Conservation (phyloP, 768 basidiomycete genomes). For the Neoboletus magnificus region DNA sequence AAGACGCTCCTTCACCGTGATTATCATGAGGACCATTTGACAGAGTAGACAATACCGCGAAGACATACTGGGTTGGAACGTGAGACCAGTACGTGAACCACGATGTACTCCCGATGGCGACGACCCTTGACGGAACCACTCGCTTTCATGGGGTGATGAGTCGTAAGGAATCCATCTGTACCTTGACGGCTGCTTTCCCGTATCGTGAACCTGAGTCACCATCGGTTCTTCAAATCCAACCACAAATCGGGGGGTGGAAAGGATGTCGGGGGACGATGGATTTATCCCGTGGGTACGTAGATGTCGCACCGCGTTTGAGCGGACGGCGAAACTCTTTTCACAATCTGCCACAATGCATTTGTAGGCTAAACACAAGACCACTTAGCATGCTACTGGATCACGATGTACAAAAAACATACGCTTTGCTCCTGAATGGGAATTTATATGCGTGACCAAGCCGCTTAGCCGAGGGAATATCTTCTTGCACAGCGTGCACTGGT, state of each 20-base stretch:
- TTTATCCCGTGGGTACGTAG: constrained; percentile 68
- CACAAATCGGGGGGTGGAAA: constrained; percentile 29
- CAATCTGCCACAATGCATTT: constrained; percentile 60
- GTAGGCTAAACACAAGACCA: constrained; percentile 13
- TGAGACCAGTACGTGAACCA: constrained; percentile 28
- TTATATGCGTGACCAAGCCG: constrained; percentile 52
- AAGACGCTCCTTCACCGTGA: constrained; percentile 36
- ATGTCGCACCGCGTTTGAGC: constrained; percentile 79
- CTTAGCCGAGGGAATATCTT: constrained; percentile 51
- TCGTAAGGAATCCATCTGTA: constrained; percentile 42
- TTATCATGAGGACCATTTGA: constrained; percentile 32
- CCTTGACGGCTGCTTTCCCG: constrained; percentile 35
- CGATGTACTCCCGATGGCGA: constrained; percentile 13
- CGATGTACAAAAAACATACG: constrained; percentile 33
- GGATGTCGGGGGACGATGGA: constrained; percentile 19
- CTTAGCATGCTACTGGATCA: constrained; percentile 6
- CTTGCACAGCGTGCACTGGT: constrained; percentile 42
- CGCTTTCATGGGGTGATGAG: constrained; percentile 28
- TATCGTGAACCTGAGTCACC: constrained; percentile 42
- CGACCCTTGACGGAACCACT: constrained; percentile 22
- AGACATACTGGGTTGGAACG: constrained; percentile 37
- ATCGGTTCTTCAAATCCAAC: constrained; percentile 47
- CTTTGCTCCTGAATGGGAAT: constrained; percentile 48
- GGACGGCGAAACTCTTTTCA: constrained; percentile 68
- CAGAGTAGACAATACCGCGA: constrained; percentile 31